Base-by-base conservation (phyloP, 129 eudicot genomes). In the Pittosporum tobira region DNA sequence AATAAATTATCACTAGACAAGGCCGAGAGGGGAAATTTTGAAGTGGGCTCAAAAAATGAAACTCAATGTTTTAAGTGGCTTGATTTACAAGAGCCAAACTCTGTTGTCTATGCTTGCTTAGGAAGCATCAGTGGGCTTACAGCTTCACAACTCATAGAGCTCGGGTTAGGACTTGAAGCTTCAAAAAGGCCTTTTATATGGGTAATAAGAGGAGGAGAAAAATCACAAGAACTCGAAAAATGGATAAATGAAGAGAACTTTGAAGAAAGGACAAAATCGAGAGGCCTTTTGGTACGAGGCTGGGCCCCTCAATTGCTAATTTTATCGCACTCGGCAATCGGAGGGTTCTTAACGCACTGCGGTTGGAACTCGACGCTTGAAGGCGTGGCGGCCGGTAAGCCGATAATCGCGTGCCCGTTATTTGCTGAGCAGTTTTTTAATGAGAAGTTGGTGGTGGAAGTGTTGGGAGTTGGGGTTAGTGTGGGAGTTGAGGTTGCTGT, bases 221-320 rank as follows among this genome's bases (percentile, higher is more conserved):
- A 46, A 71, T 64, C 68, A 24, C 20, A 63, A 6, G 94, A 80
- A 50, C 11, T 77, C 0, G 80, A 77, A 59, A 66, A 68, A 65
- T 84, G 87, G 94, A 40, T 84, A 14, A 5, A 12, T 13, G 76
- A 75, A 56, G 77, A 48, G 2, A 51, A 51, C 2, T 81, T 81
- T 42, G 94, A 81, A 45, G 80, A 72, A 36, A 77, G 87, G 62
- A 40, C 57, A 2, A 54, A 47, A 67, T 78, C 75, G 6, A 73
- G 79, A 48, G 95, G 84, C 1, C 53, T 86, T 9, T 6, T 86
- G 57, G 52, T 79, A 29, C 56, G 73, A 65, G 84, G 84, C 23
- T 84, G 84, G 94, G 87, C 84, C 0, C 94, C 88, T 44, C 94
- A 84, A 27, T 23, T 72, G 13, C 62, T 80, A 3, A 80, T 84